A percentile compares a stretch with the other conserved stretches of the same genome.
Evolutionary conservation across 2,329 filamentous ascomycete species (phyloP).

Genomic region (Emergomyces pasteurianus): DNA sequence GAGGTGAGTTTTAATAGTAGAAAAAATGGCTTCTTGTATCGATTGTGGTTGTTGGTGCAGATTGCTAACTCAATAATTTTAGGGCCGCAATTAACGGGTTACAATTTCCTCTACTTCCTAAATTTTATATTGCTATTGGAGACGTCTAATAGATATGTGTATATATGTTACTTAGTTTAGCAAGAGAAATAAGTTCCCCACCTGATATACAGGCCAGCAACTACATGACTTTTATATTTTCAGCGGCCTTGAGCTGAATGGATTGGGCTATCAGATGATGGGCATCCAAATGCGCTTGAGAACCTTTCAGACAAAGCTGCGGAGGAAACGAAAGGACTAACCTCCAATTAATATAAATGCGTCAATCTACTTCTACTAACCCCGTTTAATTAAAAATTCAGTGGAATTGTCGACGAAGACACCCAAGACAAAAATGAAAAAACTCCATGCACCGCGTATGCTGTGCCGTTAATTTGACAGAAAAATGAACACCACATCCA

Average conservation of each 20-base stretch:
- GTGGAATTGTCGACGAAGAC: not conserved
- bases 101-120: not conserved
- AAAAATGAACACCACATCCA: not conserved
- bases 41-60: not conserved
- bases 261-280: not conserved
- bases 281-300: not conserved
- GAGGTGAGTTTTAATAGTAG: constrained; percentile 56
- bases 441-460: not conserved
- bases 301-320: not conserved
- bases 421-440: not conserved
- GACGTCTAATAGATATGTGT: constrained; percentile 4
- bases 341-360: not conserved
- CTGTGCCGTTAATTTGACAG: not conserved
- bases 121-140: constrained; percentile 1
- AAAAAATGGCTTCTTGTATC: not conserved
- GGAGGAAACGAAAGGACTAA: not conserved
- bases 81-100: constrained; percentile 15
- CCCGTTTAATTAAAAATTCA: not conserved
- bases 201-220: not conserved
- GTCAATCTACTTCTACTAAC: not conserved
- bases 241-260: not conserved
- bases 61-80: not conserved
- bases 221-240: not conserved
- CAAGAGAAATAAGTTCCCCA: not conserved
- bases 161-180: not conserved